Evolutionary conservation across 176 grass and related monocot species (phyloP), one percentile per base, ranked within the genome.

Genomic region (Alopecurus myosuroides): DNA sequence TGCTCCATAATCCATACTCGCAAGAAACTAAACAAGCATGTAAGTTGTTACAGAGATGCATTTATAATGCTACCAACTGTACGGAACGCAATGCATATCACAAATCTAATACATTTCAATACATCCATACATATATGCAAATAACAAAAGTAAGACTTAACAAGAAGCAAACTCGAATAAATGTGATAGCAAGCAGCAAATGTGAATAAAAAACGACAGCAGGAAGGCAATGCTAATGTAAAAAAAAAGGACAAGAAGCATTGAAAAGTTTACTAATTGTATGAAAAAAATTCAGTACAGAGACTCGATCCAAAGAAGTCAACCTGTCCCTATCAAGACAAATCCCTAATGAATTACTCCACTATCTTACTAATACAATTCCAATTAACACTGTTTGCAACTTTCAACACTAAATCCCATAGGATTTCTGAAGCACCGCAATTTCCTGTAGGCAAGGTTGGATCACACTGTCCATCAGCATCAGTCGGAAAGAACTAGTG

Each of bases 1-100:
- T 35, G 29, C 22, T 81, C 22, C 23, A 81, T 31, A 51, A 48
- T 26, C 11, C 35, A 29, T 50, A 81, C 23, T 33, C 79, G 18
- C 7, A 85, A 81, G 17, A 81, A 67, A 61, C 25, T 23, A 85
- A 20, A 62, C 37, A 76, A 37, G 42, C 28, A 58, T 68, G 56
- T 26, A 34, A 46, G 22, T 58, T 57, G 11, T n/a, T 33, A 37
- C 19, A 55, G 9, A 20, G 37, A 50, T 88, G 78, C 39, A 52
- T 56, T 18, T 60, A 46, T 62, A 81, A 25, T 70, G 19, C 75
- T 39, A 34, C 1, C 9, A 51, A 40, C 49, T 60, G 19, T 29
- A 58, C 22, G 53, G 12, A 76, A 39, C 26, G 20, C 20, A 80
- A 77, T 39, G 56, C 18, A 61, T 34, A 64, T 7, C 44, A 84